phyloP scores from a whole-genome alignment of 345 rosid species.

The Corymbia maculata region DNA sequence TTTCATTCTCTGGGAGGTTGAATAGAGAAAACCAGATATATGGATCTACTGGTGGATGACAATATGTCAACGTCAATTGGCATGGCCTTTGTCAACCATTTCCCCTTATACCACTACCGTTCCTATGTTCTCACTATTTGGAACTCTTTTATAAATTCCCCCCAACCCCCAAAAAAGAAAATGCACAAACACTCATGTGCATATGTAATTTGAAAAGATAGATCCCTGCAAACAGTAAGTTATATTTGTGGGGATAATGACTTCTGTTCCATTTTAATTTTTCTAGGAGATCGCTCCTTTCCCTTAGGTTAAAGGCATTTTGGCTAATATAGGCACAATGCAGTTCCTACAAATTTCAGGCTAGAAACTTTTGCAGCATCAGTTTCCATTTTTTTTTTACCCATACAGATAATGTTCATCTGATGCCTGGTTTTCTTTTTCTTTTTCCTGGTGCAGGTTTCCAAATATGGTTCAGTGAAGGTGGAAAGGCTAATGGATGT shows the following conservation, averaged over 20 bases:
- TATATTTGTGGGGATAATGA: neutral
- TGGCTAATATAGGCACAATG: neutral
- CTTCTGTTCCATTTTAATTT: neutral
- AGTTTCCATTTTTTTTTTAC: neutral
- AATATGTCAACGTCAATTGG: neutral
- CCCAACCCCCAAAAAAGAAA: neutral
- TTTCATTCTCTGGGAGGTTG: neutral
- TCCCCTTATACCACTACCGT: neutral
- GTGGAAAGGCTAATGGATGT: constrained; percentile 88
- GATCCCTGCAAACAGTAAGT: neutral
- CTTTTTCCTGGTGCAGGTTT: constrained; percentile 25
- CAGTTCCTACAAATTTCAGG: neutral
- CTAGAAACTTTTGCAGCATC: neutral
- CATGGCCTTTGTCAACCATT: neutral
- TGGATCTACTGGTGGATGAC: neutral
- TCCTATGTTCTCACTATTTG: neutral
- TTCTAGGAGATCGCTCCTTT: neutral
- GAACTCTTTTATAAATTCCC: neutral
- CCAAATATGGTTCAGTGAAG: constrained; percentile 70
- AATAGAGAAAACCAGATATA: neutral
- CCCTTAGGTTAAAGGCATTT: neutral
- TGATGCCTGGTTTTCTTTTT: neutral
- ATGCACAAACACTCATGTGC: neutral
- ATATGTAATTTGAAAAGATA: neutral
- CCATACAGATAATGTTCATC: neutral